These are phyloP conservation scores for Chaetomium globosum DNA, from an alignment of 2,329 filamentous ascomycete genomes.

Conservation along the genomic window DNA sequence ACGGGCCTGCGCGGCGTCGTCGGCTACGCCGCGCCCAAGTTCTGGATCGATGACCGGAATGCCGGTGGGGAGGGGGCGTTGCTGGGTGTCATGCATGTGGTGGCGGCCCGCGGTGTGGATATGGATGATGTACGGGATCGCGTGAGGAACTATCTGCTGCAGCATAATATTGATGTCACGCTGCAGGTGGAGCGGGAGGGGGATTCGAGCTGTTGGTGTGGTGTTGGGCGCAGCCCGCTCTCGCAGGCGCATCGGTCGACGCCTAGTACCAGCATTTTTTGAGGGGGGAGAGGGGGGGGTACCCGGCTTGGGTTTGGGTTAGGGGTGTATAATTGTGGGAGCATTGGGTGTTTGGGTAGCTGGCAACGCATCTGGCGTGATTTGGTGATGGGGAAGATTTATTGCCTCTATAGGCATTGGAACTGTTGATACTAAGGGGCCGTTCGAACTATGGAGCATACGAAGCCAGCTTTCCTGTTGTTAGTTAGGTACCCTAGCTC, in stretches of 20 bases:
- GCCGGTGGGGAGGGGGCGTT: constrained; percentile 50
- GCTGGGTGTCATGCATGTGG: constrained; percentile 83
- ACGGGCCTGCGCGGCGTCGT: constrained; percentile 80
- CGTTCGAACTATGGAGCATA: neutral
- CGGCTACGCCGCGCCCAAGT: constrained; percentile 82
- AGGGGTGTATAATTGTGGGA: neutral
- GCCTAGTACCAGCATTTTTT: constrained; percentile 39
- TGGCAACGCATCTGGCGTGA: neutral
- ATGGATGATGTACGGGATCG: constrained; percentile 81
- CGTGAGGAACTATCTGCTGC: constrained; percentile 70
- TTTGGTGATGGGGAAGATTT: neutral
- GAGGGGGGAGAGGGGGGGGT: constrained; percentile 22
- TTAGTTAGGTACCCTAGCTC: neutral
- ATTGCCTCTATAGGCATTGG: neutral
- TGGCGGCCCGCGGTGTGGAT: constrained; percentile 71
- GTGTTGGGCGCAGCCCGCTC: constrained; percentile 45
- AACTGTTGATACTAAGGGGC: neutral
- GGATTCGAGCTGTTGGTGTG: constrained; percentile 67
- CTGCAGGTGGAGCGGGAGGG: constrained; percentile 88
- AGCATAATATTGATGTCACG: constrained; percentile 76
- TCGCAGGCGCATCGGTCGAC: constrained; percentile 34
- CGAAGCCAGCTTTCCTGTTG: neutral
- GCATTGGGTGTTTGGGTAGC: constrained; percentile 2
- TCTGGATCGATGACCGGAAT: constrained; percentile 81
- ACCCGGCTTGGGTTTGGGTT: neutral